These are phyloP conservation scores for Batrachochytrium dendrobatidis DNA, from an alignment of 371 early-diverging fungal genomes.

Conservation along the genomic window DNA sequence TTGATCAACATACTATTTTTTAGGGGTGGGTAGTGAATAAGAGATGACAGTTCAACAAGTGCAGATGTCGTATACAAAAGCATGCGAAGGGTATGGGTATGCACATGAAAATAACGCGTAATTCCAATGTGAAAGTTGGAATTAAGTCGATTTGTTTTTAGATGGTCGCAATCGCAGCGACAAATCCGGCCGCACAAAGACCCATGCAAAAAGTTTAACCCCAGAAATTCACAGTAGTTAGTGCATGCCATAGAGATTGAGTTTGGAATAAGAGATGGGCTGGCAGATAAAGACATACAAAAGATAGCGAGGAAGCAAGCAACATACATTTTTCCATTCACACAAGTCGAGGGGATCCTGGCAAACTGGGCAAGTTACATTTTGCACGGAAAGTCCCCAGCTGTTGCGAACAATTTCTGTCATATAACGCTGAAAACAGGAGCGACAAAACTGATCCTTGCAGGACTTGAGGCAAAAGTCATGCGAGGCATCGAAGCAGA, in stretches of 20 bases:
- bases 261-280: too few relatives aligned
- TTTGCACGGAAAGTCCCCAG: conserved; percentile 13
- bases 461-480: conserved; percentile 16
- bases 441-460: conserved; percentile 14
- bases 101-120: background rate
- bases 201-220: too few relatives aligned
- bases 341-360: conserved; percentile 5
- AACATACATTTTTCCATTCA: conserved; percentile 13
- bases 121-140: background rate
- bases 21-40: background rate
- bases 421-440: conserved; percentile 13
- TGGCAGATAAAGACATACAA: too few relatives aligned
- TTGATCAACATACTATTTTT: conserved; percentile 11
- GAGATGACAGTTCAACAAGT: background rate
- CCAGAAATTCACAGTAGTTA: too few relatives aligned
- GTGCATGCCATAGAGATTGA: too few relatives aligned
- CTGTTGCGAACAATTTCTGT: conserved; percentile 3
- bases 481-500: conserved; percentile 13
- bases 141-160: too few relatives aligned
- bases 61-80: background rate
- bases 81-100: background rate
- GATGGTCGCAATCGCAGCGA: too few relatives aligned
- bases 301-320: background rate
- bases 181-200: too few relatives aligned
- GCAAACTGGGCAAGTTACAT: conserved; percentile 19